Conservation (phyloP, 169 alveolate genomes). For the Plasmodium chabaudi region DNA sequence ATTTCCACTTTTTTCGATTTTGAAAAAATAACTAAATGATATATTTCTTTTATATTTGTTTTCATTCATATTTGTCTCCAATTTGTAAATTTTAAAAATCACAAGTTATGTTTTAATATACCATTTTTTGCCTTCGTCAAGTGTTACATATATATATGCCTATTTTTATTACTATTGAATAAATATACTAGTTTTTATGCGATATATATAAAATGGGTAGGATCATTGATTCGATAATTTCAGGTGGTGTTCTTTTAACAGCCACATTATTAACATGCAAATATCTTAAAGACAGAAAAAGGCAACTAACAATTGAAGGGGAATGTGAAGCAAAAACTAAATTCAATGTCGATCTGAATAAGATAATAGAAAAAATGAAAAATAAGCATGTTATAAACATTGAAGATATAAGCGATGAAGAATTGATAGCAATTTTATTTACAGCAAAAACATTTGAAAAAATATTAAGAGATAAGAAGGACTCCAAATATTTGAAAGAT, state of each 20-base stretch:
- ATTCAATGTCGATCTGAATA: conserved; percentile 46
- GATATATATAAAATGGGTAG: conserved; percentile 34
- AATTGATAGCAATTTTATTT: conserved; percentile 53
- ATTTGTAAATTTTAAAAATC: too few species aligned
- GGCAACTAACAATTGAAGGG: conserved; percentile 31
- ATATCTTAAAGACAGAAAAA: conserved; percentile 1
- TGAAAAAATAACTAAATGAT: too few species aligned
- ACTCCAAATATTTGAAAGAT: conserved; percentile 43
- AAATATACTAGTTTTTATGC: not conserved
- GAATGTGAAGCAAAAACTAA: conserved; percentile 16
- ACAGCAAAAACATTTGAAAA: conserved; percentile 56
- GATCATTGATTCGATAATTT: conserved; percentile 1
- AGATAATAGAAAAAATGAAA: conserved; percentile 45
- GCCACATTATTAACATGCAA: conserved; percentile 20
- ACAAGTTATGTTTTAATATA: too few species aligned
- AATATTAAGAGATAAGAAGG: conserved; percentile 59
- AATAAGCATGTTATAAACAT: conserved; percentile 50
- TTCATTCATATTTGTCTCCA: too few species aligned
- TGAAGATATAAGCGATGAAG: conserved; percentile 69
- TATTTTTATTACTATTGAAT: not conserved
- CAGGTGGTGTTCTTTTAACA: conserved; percentile 11
- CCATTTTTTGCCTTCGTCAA: not conserved
- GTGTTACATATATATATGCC: not conserved
- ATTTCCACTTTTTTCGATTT: too few species aligned
- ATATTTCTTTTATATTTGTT: too few species aligned